Percentiles rank a stretch among this genome's conserved stretches.
phyloP scores from a whole-genome alignment of 179 eudicot species.

The Monotropa hypopitys region DNA sequence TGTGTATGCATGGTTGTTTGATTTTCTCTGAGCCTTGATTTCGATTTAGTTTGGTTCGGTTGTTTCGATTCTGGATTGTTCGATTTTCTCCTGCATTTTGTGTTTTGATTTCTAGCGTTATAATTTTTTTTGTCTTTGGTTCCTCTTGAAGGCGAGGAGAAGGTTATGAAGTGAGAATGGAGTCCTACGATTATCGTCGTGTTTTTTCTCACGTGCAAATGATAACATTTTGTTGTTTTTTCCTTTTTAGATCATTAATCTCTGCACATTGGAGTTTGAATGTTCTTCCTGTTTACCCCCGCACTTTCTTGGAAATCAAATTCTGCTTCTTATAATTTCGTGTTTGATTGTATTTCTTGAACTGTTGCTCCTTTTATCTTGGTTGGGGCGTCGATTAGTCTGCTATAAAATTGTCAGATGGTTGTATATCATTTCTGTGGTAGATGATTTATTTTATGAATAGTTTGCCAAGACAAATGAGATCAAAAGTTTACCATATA shows the following conservation, averaged over 20 bases:
- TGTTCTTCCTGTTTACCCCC: background rate
- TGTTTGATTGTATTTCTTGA: background rate
- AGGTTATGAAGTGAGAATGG: too few species aligned
- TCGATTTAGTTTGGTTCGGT: too few species aligned
- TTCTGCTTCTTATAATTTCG: background rate
- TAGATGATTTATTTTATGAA: background rate
- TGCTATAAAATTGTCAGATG: too few species aligned
- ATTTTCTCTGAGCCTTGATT: too few species aligned
- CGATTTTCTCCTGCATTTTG: background rate
- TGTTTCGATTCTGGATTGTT: too few species aligned
- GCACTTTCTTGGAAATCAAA: background rate
- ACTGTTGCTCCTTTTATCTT: background rate
- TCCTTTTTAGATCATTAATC: too few species aligned
- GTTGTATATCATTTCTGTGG: background rate
- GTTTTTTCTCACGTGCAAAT: too few species aligned
- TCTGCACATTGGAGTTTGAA: too few species aligned
- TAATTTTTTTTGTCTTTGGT: background rate
- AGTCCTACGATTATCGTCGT: too few species aligned
- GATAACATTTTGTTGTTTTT: too few species aligned
- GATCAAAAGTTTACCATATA: background rate
- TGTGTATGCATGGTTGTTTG: too few species aligned
- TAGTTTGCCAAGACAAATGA: background rate
- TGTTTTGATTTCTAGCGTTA: background rate
- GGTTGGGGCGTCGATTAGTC: background rate
- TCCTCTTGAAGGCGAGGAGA: too few species aligned